Percentiles rank a stretch among this genome's conserved stretches.
These are phyloP conservation scores for Cryptosporidium tyzzeri DNA, from an alignment of 169 alveolate species.

Conservation along the genomic window DNA sequence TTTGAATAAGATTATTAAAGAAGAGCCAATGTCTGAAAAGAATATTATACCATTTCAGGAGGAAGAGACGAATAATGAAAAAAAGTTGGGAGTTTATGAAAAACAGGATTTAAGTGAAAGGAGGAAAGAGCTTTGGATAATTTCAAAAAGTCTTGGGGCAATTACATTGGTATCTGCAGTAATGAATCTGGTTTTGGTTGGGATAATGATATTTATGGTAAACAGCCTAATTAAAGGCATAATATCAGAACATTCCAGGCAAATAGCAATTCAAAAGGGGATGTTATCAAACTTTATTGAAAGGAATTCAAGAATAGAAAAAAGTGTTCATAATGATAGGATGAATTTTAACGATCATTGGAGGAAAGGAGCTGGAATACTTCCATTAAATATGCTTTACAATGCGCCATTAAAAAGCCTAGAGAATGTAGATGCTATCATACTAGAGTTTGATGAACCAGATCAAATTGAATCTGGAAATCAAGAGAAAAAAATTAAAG, in stretches of 20 bases:
- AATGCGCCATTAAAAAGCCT: conserved; percentile 50
- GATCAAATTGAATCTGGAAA: neutral
- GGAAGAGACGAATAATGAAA: neutral
- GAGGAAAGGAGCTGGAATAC: neutral
- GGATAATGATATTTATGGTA: conserved; percentile 10
- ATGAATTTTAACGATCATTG: neutral
- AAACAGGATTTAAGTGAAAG: conserved; percentile 10
- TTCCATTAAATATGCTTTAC: conserved; percentile 51
- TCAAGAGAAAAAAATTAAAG: neutral
- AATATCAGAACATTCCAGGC: conserved; percentile 11
- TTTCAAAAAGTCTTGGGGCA: conserved; percentile 32
- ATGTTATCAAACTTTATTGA: conserved; percentile 12
- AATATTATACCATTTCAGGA: neutral
- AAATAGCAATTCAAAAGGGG: conserved; percentile 12
- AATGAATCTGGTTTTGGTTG: conserved; percentile 24
- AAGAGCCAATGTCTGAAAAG: neutral
- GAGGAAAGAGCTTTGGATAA: conserved; percentile 2
- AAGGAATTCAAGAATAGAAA: conserved; percentile 1
- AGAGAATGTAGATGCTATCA: conserved; percentile 65
- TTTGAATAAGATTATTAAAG: neutral
- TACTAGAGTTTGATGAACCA: conserved; percentile 43
- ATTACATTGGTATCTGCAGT: conserved; percentile 40
- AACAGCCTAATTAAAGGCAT: conserved; percentile 15
- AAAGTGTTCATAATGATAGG: neutral
- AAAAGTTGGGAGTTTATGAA: neutral